phyloP scores from a whole-genome alignment of 2,329 filamentous ascomycete species.

The Aspergillus clavatus region DNA sequence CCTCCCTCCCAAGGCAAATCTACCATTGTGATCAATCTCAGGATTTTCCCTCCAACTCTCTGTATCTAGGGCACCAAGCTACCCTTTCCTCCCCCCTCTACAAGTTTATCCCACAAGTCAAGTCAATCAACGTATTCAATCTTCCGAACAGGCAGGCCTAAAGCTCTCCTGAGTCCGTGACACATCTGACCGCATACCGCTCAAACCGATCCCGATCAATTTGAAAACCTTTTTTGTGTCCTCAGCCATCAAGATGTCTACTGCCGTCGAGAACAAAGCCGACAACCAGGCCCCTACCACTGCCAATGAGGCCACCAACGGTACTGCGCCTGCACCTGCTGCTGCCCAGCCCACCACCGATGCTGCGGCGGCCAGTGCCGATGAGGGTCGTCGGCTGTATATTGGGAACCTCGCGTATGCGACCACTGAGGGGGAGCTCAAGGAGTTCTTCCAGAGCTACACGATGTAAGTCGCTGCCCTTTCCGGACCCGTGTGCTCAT shows the following conservation, averaged over 20 bases:
- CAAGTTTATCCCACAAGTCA: slow-evolving; percentile 36
- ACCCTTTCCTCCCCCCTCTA: slow-evolving; percentile 68
- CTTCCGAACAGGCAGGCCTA: slow-evolving; percentile 33
- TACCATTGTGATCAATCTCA: slow-evolving; percentile 14
- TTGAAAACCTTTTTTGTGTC: slow-evolving; percentile 31
- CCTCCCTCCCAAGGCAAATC: slow-evolving; percentile 22
- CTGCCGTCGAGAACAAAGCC: slow-evolving; percentile 65
- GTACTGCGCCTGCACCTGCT: slow-evolving; percentile 63
- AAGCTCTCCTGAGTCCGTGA: slow-evolving; percentile 63
- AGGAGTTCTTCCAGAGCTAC: slow-evolving; percentile 99
- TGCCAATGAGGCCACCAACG: slow-evolving; percentile 55
- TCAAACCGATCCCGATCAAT: slow-evolving; percentile 28
- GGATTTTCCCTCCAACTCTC: slow-evolving; percentile 23
- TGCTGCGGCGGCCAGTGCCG: slow-evolving; percentile 92
- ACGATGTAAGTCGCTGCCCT: slow-evolving; percentile 73
- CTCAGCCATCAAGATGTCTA: slow-evolving; percentile 69
- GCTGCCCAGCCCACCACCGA: slow-evolving; percentile 68
- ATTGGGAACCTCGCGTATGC: slow-evolving; percentile 99
- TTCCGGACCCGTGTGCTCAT: not conserved
- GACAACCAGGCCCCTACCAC: slow-evolving; percentile 60
- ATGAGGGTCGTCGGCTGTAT: slow-evolving; percentile 98
- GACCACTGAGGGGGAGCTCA: slow-evolving; percentile 99
- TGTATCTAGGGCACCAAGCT: slow-evolving; percentile 83
- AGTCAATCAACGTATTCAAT: slow-evolving; percentile 7
- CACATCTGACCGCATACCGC: slow-evolving; percentile 28